Base-by-base conservation (phyloP, 257 asterid species). In the Thymus quinquecostatus region DNA sequence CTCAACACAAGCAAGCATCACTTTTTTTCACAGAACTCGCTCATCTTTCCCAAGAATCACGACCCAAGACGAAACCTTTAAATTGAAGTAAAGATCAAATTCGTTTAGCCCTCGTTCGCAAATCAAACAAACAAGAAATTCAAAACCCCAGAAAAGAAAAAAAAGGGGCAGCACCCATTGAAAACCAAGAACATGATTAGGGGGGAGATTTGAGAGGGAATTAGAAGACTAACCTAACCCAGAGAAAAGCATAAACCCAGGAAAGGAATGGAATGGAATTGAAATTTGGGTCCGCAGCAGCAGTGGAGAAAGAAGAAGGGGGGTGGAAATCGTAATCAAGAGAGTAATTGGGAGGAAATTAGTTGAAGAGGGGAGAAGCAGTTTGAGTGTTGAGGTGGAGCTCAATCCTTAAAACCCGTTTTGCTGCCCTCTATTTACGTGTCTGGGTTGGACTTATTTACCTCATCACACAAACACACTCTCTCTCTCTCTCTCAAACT, bases 371-470 rank as follows among this genome's bases (percentile, higher is more conserved):
- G 70, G 38, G 40, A 67, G 47, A 49, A 44, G 74, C 69, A 60
- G 63, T 38, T 76, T 38, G 2, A 44, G 79, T 53, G 82, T 57
- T 57, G 86, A 76, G 73, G 77, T 82, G 87, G 85, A 86, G 73
- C 88, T 77, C 79, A 81, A 79, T 81, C 87, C 85, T 81, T 80
- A 66, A 86, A 82, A 55, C 73, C 79, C 78, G 77, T 63, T 68
- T 56, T 27, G 30, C 61, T 76, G 68, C 76, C 78, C 75, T 69
- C 47, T 74, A 73, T 72, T 69, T 72, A 60, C 83, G 85, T 82
- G 83, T 60, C 82, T 72, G 33, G 69, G 36, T 71, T 71, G 77
- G 81, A 74, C 65, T 77, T 64, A 75, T 69, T 77, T 67, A 14
- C 57, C 21, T 21, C 21, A 21, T 21, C 21, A 21, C 21, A 21